These are phyloP conservation scores for Glycine latifolia DNA, from an alignment of 306 rosid species.

Conservation along the genomic window DNA sequence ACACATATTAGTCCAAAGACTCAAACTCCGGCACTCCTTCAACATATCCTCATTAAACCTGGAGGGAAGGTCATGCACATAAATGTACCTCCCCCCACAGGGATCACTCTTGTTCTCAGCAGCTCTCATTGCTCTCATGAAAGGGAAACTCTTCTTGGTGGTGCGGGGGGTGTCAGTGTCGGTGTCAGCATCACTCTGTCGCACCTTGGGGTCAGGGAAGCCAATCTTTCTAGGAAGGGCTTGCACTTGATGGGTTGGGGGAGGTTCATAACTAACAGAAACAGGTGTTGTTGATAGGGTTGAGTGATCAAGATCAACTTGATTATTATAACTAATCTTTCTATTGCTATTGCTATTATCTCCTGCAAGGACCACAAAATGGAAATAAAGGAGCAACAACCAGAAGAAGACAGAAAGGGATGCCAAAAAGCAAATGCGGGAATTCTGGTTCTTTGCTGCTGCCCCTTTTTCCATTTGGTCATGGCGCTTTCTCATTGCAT, in stretches of 20 bases:
- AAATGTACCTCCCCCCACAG: slow-evolving; percentile 96
- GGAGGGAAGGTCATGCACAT: slow-evolving; percentile 87
- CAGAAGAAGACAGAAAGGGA: slow-evolving; percentile 76
- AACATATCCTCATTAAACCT: slow-evolving; percentile 97
- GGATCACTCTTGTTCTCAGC: slow-evolving; percentile 91
- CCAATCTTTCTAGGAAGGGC: slow-evolving; percentile 43
- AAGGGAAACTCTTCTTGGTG: slow-evolving; percentile 54
- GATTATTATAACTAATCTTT: background rate
- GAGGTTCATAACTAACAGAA: slow-evolving; percentile 44
- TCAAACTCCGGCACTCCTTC: slow-evolving; percentile 79
- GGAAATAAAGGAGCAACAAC: slow-evolving; percentile 79
- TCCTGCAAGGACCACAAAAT: slow-evolving; percentile 70
- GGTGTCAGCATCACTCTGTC: background rate
- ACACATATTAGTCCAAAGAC: slow-evolving; percentile 97
- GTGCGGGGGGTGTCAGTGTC: background rate
- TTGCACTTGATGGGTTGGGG: slow-evolving; percentile 34
- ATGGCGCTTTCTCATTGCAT: slow-evolving; percentile 84
- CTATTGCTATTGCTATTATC: background rate
- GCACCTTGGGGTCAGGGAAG: background rate
- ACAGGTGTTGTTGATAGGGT: slow-evolving; percentile 41
- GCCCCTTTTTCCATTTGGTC: slow-evolving; percentile 80
- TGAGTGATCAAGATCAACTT: slow-evolving; percentile 50
- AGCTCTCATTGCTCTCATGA: slow-evolving; percentile 74
- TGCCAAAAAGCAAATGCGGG: slow-evolving; percentile 70
- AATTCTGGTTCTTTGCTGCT: slow-evolving; percentile 69